phyloP scores from a whole-genome alignment of 2,329 filamentous ascomycete genomes.

The Didymella exigua region DNA sequence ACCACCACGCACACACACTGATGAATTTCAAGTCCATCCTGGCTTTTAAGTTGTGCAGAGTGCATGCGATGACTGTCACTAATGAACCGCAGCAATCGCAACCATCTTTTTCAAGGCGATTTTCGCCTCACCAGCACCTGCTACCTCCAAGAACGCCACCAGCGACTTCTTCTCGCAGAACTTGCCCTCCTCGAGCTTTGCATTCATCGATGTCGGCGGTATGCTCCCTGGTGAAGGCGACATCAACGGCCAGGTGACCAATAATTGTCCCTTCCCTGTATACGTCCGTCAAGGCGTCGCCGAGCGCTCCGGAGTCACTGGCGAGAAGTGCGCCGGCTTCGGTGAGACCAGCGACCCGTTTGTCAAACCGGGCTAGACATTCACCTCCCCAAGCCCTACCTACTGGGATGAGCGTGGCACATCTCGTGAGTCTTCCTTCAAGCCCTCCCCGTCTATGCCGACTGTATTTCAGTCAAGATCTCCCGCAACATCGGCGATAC shows the following conservation, averaged over 20 bases:
- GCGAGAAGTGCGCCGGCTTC: neutral
- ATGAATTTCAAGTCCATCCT: neutral
- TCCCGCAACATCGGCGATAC: neutral
- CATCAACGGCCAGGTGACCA: slow-evolving; percentile 1
- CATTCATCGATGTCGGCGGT: neutral
- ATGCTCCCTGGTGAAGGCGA: neutral
- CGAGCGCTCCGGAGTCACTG: neutral
- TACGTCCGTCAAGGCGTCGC: slow-evolving; percentile 8
- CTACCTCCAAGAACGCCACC: neutral
- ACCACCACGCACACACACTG: neutral
- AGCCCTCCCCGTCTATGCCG: neutral
- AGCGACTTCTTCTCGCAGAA: neutral
- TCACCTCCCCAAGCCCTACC: neutral
- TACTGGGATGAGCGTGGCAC: slow-evolving; percentile 4
- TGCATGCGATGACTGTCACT: no score
- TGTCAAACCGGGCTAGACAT: neutral
- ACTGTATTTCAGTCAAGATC: neutral
- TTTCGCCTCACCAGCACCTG: neutral
- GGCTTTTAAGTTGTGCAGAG: neutral
- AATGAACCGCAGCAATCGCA: neutral
- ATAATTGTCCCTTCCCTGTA: slow-evolving; percentile 1
- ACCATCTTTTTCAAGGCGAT: neutral
- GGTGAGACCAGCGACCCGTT: neutral
- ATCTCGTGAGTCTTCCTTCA: neutral
- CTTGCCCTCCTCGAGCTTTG: neutral